Evolutionary conservation across 2,329 filamentous ascomycete genomes (phyloP).

Genomic region (Aureobasidium sp.): DNA sequence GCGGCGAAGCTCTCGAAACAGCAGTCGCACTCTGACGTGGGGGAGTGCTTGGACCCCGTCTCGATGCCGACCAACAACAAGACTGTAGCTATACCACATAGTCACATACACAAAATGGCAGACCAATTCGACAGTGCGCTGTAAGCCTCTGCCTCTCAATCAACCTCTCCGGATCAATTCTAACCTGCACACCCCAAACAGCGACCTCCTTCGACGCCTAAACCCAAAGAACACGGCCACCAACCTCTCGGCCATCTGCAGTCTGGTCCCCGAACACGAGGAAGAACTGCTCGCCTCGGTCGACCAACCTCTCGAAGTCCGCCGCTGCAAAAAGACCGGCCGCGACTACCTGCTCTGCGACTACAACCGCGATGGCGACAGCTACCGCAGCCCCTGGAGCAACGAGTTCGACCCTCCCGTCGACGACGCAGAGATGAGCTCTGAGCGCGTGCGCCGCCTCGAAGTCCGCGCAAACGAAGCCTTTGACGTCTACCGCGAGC

Average conservation of each 20-base stretch:
- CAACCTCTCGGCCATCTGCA: conserved; percentile 84
- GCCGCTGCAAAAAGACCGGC: conserved; percentile 77
- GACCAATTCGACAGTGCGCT: conserved; percentile 19
- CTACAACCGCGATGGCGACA: conserved; percentile 98
- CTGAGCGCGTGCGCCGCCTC: conserved; percentile 85
- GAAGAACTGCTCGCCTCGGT: conserved; percentile 97
- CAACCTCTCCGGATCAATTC: background rate
- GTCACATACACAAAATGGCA: conserved; percentile 8
- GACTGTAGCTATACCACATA: background rate
- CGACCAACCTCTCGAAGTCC: conserved; percentile 83
- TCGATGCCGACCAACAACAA: background rate
- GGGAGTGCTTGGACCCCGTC: conserved; percentile 7
- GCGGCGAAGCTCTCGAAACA: background rate
- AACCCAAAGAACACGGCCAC: conserved; percentile 85
- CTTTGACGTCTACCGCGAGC: conserved; percentile 90
- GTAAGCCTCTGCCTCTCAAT: background rate
- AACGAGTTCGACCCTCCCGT: conserved; percentile 95
- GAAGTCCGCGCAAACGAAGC: conserved; percentile 91
- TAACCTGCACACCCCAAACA: conserved; percentile 31
- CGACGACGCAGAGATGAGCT: conserved; percentile 68
- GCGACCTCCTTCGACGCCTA: conserved; percentile 94
- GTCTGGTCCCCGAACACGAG: conserved; percentile 80
- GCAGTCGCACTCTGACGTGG: conserved; percentile 8
- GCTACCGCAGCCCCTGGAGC: conserved; percentile 96
- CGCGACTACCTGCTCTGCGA: conserved; percentile 97